Evolutionary conservation across 257 asterid species (phyloP), one percentile per base, ranked within the genome.

Genomic region (Verbena officinalis): DNA sequence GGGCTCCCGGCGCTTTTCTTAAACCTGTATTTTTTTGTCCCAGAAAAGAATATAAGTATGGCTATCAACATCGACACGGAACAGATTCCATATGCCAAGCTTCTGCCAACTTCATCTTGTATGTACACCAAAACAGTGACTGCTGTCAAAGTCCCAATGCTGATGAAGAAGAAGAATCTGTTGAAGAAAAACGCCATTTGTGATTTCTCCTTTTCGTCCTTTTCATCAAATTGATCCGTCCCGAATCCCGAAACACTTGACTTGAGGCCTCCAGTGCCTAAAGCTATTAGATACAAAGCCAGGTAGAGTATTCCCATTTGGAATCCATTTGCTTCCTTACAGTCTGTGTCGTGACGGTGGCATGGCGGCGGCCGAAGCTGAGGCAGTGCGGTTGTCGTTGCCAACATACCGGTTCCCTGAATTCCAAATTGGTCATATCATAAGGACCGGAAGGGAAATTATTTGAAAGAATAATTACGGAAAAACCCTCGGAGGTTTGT

Each of bases 241-340:
- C 97, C 97, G 15, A 92, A 92, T 2, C 97, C 98, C 0, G 98
- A 92, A 3, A 92, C 84, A 46, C 98, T 85, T 9, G 98, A 92
- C 68, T 92, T 92, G 8, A 92, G 86, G 45, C 98, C 98, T 0
- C 98, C 98, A 0, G 98, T 92, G 73, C 98, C 98, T 16, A 92
- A 36, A 16, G 98, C 96, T 44, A 89, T 82, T 6, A 92, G 81
- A 62, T 92, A 89, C 31, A 92, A 33, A 6, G 98, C 93, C 1
- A 89, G 42, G 87, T 89, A 92, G 5, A 92, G 48, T 4, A 87
- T 54, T 40, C 83, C 85, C 96, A 92, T 89, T 59, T 92, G 96
- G 31, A 83, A 71, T 17, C 84, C 96, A 17, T 45, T 81, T 49
- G 98, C 97, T 56, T 64, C 64, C 76, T 76, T 49, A 78, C 97